Evolutionary conservation across 2,329 filamentous ascomycete genomes (phyloP).

Genomic region (Zelopaecilomyces penicillatus): DNA sequence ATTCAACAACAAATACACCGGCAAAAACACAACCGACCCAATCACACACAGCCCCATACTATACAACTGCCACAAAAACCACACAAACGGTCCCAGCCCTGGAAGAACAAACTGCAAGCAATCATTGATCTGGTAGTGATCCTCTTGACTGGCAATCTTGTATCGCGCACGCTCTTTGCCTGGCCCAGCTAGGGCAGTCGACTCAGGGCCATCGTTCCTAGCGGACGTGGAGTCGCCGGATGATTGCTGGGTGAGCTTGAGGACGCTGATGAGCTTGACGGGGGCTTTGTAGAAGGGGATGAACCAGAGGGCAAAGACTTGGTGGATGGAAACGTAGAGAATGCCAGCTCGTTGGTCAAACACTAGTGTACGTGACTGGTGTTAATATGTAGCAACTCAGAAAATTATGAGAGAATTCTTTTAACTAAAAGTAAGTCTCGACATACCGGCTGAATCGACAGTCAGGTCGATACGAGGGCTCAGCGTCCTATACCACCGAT

Average conservation of each 20-base stretch:
- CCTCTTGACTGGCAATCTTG: conserved; percentile 69
- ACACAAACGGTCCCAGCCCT: conserved; percentile 46
- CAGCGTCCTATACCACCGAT: conserved; percentile 77
- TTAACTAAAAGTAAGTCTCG: neutral
- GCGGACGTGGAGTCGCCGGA: conserved; percentile 18
- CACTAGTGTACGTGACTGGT: conserved; percentile 32
- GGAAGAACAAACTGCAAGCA: conserved; percentile 64
- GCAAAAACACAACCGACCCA: conserved; percentile 37
- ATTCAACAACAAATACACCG: conserved; percentile 26
- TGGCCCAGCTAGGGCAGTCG: conserved; percentile 10
- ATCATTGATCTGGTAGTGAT: conserved; percentile 72
- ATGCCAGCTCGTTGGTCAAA: conserved; percentile 57
- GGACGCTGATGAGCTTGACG: conserved; percentile 59
- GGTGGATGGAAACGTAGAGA: conserved; percentile 67
- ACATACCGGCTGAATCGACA: conserved; percentile 49
- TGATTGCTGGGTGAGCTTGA: conserved; percentile 47
- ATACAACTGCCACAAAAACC: conserved; percentile 52
- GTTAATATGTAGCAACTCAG: neutral
- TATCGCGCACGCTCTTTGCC: conserved; percentile 36
- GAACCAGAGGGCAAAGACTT: conserved; percentile 70
- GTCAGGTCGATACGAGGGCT: conserved; percentile 63
- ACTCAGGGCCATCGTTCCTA: conserved; percentile 7
- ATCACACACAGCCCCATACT: conserved; percentile 58
- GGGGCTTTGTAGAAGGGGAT: conserved; percentile 65
- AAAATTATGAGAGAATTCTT: neutral